phyloP scores from a whole-genome alignment of 441 rosid species.

The Isatis lusitanica region DNA sequence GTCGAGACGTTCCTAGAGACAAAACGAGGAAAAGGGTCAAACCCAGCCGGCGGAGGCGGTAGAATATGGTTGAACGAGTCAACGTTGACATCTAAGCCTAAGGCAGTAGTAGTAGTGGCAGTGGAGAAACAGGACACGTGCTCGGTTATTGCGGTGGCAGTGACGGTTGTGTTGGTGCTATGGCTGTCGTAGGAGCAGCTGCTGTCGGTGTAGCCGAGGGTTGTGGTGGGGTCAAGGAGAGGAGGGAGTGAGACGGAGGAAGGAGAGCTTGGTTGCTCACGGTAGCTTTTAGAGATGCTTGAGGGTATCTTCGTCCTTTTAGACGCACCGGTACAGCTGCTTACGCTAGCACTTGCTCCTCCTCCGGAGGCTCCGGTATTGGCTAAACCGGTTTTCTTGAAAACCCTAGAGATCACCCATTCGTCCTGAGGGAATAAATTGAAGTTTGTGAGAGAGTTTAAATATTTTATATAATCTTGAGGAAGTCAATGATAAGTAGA shows the following conservation, averaged over 20 bases:
- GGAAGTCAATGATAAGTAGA: conserved; percentile 3
- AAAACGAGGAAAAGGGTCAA: conserved; percentile 38
- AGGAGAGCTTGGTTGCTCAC: conserved; percentile 66
- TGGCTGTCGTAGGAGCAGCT: conserved; percentile 62
- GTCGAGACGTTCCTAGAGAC: conserved; percentile 42
- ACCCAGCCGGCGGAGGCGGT: conserved; percentile 14
- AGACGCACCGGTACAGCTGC: conserved; percentile 10
- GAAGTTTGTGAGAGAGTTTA: background rate
- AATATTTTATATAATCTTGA: background rate
- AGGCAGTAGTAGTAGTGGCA: conserved; percentile 50
- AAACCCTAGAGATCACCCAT: conserved; percentile 92
- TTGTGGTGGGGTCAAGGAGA: conserved; percentile 49
- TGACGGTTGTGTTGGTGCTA: conserved; percentile 27
- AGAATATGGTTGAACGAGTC: conserved; percentile 21
- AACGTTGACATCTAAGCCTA: conserved; percentile 29
- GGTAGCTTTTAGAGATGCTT: conserved; percentile 37
- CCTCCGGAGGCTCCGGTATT: conserved; percentile 30
- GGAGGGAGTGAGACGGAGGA: conserved; percentile 79
- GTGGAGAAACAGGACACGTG: conserved; percentile 99
- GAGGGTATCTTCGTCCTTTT: conserved; percentile 49
- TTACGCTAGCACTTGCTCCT: conserved; percentile 18
- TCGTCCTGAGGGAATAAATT: conserved; percentile 54
- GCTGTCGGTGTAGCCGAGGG: conserved; percentile 40
- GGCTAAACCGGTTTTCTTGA: conserved; percentile 58
- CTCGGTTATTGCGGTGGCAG: conserved; percentile 47